A percentile compares a stretch with the other conserved stretches of the same genome.
Evolutionary conservation across 192 early-diverging fungal genomes (phyloP).

Genomic region (Rhizoclosmatium sp.): DNA sequence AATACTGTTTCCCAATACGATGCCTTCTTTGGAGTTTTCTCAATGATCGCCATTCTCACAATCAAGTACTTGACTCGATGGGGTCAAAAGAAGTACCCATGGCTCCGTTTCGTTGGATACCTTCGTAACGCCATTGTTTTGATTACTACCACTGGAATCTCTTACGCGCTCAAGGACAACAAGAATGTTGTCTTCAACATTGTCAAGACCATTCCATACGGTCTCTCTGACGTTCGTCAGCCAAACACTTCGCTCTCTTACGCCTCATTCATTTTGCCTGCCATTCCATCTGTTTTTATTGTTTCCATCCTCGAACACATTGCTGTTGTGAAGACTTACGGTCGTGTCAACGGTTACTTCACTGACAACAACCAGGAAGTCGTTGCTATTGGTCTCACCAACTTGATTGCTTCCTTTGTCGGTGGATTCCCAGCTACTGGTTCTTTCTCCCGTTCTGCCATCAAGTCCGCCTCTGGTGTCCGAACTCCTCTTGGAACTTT

Average conservation of each 20-base stretch:
- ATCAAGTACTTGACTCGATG: conserved; percentile 34
- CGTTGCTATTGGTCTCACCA: conserved; percentile 85
- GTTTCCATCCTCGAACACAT: conserved; percentile 90
- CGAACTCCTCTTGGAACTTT: conserved; percentile 80
- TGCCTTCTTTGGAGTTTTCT: conserved; percentile 59
- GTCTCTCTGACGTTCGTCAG: conserved; percentile 59
- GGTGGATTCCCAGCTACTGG: conserved; percentile 90
- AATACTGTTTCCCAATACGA: conserved; percentile 54
- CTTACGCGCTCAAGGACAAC: conserved; percentile 65
- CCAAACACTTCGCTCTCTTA: conserved; percentile 53
- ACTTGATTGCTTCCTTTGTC: conserved; percentile 86
- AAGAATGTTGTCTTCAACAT: conserved; percentile 55
- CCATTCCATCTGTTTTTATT: conserved; percentile 71
- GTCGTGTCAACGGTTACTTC: conserved; percentile 82
- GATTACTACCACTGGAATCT: conserved; percentile 74
- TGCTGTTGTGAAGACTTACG: conserved; percentile 88
- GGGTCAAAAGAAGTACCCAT: conserved; percentile 1
- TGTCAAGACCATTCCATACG: conserved; percentile 75
- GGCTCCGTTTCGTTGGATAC: conserved; percentile 70
- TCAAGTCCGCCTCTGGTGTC: conserved; percentile 89
- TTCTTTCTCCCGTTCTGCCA: conserved; percentile 90
- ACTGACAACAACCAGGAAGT: conserved; percentile 88
- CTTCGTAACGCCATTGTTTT: conserved; percentile 78
- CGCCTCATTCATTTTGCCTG: conserved; percentile 36
- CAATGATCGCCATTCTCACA: conserved; percentile 51